Percentiles rank a stretch among this genome's conserved stretches.
Evolutionary conservation across 2,329 filamentous ascomycete species (phyloP).

Genomic region (Colletotrichum navitas): DNA sequence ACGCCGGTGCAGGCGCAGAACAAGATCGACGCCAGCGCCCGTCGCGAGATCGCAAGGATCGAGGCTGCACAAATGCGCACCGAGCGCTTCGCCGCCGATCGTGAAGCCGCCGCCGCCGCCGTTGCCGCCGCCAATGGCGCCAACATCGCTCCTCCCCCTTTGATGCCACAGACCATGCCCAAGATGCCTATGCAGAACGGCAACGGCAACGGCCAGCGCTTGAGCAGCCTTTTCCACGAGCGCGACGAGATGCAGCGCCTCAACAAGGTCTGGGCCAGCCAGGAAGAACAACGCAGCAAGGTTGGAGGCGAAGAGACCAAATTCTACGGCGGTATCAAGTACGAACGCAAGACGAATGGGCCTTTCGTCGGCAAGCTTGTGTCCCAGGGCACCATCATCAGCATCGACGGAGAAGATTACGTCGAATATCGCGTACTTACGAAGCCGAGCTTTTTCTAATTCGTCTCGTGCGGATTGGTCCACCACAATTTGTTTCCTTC

Average conservation of each 20-base stretch:
- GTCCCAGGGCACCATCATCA: conserved; percentile 71
- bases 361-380: conserved; percentile 74
- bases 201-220: conserved; percentile 19
- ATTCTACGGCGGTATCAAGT: conserved; percentile 70
- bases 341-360: conserved; percentile 71
- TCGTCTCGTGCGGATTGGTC: neutral
- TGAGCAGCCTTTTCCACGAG: conserved; percentile 56
- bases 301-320: conserved; percentile 65
- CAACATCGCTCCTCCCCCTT: conserved; percentile 12
- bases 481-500: neutral
- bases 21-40: conserved; percentile 62
- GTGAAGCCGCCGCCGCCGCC: conserved; percentile 54
- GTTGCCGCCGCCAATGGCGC: conserved; percentile 49
- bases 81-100: conserved; percentile 60
- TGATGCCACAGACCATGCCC: conserved; percentile 24
- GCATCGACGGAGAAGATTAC: conserved; percentile 75
- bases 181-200: conserved; percentile 30
- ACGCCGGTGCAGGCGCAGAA: conserved; percentile 54
- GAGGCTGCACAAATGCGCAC: conserved; percentile 65
- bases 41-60: conserved; percentile 64
- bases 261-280: conserved; percentile 67
- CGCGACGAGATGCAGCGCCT: conserved; percentile 63
- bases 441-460: conserved; percentile 71
- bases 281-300: conserved; percentile 62
- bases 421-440: conserved; percentile 76